Evolutionary conservation across 1,284 basidiomycete genomes (phyloP), one percentile per base, ranked within the genome.

Genomic region (Rhodotorula sp.): DNA sequence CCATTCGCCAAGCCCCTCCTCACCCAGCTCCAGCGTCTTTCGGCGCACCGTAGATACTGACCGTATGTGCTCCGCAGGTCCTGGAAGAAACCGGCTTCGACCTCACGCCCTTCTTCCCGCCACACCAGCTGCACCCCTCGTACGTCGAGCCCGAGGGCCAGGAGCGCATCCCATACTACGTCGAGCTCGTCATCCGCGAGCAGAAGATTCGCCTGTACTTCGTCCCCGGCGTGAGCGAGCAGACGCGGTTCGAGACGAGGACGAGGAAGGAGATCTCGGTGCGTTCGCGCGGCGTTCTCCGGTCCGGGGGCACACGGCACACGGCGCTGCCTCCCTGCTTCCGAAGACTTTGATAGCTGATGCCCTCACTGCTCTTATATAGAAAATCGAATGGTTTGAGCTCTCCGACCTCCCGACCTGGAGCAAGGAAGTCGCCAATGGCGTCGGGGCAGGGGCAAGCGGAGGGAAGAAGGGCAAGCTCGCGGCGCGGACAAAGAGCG

Each of bases 251-350:
- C 83, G 87, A 92, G 82, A 97, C 97, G 9, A 89, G 90, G 82
- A 99, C 97, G 5, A 86, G 96, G 72, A 98, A 98, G 83, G 97
- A 99, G 85, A 99, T 99, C 79, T 97, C 94, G 79, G 95, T 97
- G 85, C 80, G 92, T 61, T 9, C 19, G 7, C 29, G 32, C 27
- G 36, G 37, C 3, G 34, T 84, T 34, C 36, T 29, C 10, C 9
- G 22, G 0, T n/a, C 44, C n/a, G 7, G 10, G 6, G 41, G 19
- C 51, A 25, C 9, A 5, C 15, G 25, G 13, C n/a, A n/a, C n/a
- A 29, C 29, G 51, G 7, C 13, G 27, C 27, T 1, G 44, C 3
- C 25, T 5, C 9, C 32, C 22, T 36, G 27, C 46, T 61, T 10
- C 13, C 8, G 29, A 21, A 29, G 13, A 36, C 10, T 22, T 39